Evolutionary conservation across 2,329 filamentous ascomycete species (phyloP).

Genomic region (Neurospora crassa): DNA sequence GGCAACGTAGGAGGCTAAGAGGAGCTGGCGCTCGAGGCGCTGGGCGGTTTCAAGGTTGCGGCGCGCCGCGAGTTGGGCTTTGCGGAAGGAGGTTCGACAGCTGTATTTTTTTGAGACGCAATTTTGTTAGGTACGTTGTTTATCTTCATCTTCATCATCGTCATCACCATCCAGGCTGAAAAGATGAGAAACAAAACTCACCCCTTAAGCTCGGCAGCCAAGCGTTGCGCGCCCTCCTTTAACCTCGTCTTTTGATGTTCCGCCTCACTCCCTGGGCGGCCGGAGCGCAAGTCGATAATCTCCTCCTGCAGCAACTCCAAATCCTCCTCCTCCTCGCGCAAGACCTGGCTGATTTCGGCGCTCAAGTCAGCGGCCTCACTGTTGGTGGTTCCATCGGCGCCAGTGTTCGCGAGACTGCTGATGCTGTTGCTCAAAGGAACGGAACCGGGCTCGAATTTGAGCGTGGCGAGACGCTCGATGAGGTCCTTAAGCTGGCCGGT

Average conservation of each 20-base stretch:
- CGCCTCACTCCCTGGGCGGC: constrained; percentile 39
- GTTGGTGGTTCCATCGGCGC: constrained; percentile 32
- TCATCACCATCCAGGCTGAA: neutral
- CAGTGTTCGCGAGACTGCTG: constrained; percentile 11
- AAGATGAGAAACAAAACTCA: constrained; percentile 28
- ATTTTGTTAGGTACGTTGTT: constrained; percentile 10
- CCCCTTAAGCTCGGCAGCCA: constrained; percentile 63
- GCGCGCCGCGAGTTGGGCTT: constrained; percentile 72
- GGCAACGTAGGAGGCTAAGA: constrained; percentile 53
- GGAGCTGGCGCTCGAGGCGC: constrained; percentile 63
- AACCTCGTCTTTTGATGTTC: constrained; percentile 57
- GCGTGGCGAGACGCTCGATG: constrained; percentile 47
- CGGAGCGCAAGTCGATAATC: constrained; percentile 55
- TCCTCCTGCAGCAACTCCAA: constrained; percentile 74
- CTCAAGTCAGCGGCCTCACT: constrained; percentile 61
- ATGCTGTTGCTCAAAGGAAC: constrained; percentile 35
- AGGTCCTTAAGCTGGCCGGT: constrained; percentile 47
- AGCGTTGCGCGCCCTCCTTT: constrained; percentile 53
- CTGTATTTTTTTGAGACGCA: constrained; percentile 22
- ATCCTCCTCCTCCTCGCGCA: constrained; percentile 75
- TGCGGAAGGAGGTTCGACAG: constrained; percentile 61
- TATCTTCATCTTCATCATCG: neutral
- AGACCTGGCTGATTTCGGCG: constrained; percentile 66
- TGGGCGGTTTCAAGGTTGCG: constrained; percentile 64
- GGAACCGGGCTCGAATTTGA: constrained; percentile 50